A percentile compares a stretch with the other conserved stretches of the same genome.
These are phyloP conservation scores for Nannochloris sp. DNA, from an alignment of 139 green algal genomes.

Conservation along the genomic window DNA sequence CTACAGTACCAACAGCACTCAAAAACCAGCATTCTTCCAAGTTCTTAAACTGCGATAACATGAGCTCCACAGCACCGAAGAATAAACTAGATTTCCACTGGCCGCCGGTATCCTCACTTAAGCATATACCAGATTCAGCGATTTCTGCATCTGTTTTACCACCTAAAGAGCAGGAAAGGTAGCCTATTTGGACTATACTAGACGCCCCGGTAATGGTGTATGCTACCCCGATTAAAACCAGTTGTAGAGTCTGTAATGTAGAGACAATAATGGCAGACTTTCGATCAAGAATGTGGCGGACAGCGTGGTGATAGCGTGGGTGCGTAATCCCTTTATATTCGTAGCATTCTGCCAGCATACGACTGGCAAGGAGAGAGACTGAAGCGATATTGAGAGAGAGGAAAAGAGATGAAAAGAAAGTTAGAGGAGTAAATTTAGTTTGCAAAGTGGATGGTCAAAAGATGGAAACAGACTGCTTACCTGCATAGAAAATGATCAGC, in stretches of 20 bases:
- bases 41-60: slow-evolving; percentile 25
- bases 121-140: slow-evolving; percentile 9
- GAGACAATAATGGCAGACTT: not conserved
- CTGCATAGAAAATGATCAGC: no score
- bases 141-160: not conserved
- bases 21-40: slow-evolving; percentile 25
- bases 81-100: not conserved
- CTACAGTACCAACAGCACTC: slow-evolving; percentile 16
- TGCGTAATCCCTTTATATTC: slow-evolving; percentile 1
- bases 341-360: not conserved
- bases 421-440: no score
- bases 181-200: not conserved
- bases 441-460: no score
- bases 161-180: not conserved
- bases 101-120: not conserved
- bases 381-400: no score
- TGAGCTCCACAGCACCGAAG: slow-evolving; percentile 23
- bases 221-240: not conserved
- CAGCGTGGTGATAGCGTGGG: slow-evolving; percentile 6
- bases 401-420: no score
- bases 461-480: no score
- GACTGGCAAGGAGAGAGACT: not conserved
- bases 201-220: not conserved
- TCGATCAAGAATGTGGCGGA: not conserved
- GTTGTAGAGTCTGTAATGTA: not conserved